A percentile compares a stretch with the other conserved stretches of the same genome.
These are phyloP conservation scores for Amanita phalloides DNA, from an alignment of 768 basidiomycete species.

Conservation along the genomic window DNA sequence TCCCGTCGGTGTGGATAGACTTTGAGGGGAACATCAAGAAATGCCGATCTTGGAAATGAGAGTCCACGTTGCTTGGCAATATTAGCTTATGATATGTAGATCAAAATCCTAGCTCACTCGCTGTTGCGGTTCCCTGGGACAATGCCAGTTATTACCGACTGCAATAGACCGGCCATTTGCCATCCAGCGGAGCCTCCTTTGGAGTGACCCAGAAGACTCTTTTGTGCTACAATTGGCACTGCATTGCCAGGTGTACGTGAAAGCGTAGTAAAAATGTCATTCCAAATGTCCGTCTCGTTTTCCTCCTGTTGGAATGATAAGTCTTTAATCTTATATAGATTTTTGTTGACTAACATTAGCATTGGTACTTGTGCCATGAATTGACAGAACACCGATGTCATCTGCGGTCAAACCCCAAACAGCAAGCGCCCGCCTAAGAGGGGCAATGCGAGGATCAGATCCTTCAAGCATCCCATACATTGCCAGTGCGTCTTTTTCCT, in stretches of 20 bases:
- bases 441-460: conserved; percentile 73
- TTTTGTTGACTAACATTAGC: conserved; percentile 47
- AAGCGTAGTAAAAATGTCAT: conserved; percentile 84
- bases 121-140: conserved; percentile 94
- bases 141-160: conserved; percentile 75
- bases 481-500: conserved; percentile 88
- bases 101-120: conserved; percentile 51
- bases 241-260: conserved; percentile 90
- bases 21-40: conserved; percentile 97
- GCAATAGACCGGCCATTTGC: conserved; percentile 89
- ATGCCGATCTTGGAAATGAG: conserved; percentile 80
- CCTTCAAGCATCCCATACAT: conserved; percentile 96
- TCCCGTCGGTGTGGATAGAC: conserved; percentile 89
- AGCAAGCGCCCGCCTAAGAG: conserved; percentile 90
- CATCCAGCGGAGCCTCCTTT: conserved; percentile 99
- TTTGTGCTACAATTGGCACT: conserved; percentile 96
- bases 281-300: conserved; percentile 97
- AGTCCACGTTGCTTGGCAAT: conserved; percentile 74
- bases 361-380: conserved; percentile 81
- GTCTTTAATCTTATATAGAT: conserved; percentile 4
- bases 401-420: conserved; percentile 94
- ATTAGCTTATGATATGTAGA: not conserved
- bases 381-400: conserved; percentile 83
- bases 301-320: conserved; percentile 51
- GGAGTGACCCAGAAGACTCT: conserved; percentile 92